Evolutionary conservation across 108 stramenopile genomes (phyloP).

Genomic region (Nitzschia inconspicua): DNA sequence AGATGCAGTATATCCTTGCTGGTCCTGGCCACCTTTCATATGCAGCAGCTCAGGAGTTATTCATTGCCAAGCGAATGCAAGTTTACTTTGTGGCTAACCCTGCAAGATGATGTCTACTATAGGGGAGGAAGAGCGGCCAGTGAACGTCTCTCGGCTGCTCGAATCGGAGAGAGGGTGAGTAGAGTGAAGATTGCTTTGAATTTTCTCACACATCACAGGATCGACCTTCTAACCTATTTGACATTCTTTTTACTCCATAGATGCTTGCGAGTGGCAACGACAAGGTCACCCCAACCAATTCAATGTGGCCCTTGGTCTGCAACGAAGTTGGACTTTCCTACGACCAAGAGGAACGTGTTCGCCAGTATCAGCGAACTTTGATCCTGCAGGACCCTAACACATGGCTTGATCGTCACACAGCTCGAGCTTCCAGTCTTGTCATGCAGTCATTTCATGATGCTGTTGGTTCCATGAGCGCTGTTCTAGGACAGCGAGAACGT

Average conservation of each 20-base stretch:
- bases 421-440: constrained; percentile 51
- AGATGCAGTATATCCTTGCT: constrained; percentile 32
- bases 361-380: constrained; percentile 56
- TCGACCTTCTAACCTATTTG: not conserved
- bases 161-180: constrained; percentile 92
- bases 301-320: constrained; percentile 93
- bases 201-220: not conserved
- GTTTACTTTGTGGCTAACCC: constrained; percentile 84
- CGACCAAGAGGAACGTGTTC: constrained; percentile 90
- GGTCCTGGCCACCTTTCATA: constrained; percentile 58
- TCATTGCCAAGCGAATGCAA: constrained; percentile 63
- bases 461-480: constrained; percentile 40
- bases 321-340: constrained; percentile 88
- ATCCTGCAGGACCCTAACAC: constrained; percentile 38
- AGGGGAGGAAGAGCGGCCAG: constrained; percentile 77
- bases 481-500: constrained; percentile 44
- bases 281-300: constrained; percentile 51
- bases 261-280: constrained; percentile 61
- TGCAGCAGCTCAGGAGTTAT: constrained; percentile 74
- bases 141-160: constrained; percentile 84
- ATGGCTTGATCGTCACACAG: constrained; percentile 81
- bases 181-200: not conserved
- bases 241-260: constrained; percentile 11
- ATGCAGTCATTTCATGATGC: constrained; percentile 59
- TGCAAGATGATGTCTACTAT: constrained; percentile 84